phyloP scores from a whole-genome alignment of 306 rosid species.

The Prunus kanzakura region DNA sequence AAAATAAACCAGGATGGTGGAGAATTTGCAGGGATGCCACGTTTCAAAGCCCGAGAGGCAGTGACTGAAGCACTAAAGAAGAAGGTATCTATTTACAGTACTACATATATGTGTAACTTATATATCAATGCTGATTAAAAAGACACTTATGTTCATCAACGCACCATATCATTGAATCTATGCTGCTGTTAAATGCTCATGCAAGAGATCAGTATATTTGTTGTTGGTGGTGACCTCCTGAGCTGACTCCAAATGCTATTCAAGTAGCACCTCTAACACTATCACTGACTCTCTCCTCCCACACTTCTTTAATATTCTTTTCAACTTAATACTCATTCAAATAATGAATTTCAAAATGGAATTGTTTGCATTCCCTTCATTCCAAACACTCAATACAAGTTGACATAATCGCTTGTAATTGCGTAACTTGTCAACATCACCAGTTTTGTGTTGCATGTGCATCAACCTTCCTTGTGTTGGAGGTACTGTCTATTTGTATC shows the following conservation, averaged over 20 bases:
- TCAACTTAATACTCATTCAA: neutral
- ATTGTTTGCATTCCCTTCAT: neutral
- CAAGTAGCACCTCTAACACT: neutral
- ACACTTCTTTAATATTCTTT: neutral
- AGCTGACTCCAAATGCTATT: neutral
- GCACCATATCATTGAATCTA: neutral
- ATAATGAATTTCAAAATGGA: neutral
- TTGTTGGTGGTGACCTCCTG: neutral
- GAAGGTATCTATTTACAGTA: conserved; percentile 56
- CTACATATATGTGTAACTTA: neutral
- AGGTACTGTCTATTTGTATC: conserved; percentile 5
- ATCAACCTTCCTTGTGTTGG: neutral
- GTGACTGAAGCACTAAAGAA: conserved; percentile 63
- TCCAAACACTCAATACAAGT: neutral
- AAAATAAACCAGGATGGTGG: conserved; percentile 88
- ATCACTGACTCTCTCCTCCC: neutral
- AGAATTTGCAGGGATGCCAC: conserved; percentile 81
- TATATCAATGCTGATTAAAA: neutral
- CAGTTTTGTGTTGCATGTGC: neutral
- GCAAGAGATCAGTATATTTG: neutral
- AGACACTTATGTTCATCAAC: neutral
- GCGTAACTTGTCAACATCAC: neutral
- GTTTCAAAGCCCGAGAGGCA: conserved; percentile 79
- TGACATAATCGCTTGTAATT: neutral
- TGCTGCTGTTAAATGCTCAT: neutral